Conservation (phyloP, 2,329 filamentous ascomycete species). For the Colletotrichum lentis region DNA sequence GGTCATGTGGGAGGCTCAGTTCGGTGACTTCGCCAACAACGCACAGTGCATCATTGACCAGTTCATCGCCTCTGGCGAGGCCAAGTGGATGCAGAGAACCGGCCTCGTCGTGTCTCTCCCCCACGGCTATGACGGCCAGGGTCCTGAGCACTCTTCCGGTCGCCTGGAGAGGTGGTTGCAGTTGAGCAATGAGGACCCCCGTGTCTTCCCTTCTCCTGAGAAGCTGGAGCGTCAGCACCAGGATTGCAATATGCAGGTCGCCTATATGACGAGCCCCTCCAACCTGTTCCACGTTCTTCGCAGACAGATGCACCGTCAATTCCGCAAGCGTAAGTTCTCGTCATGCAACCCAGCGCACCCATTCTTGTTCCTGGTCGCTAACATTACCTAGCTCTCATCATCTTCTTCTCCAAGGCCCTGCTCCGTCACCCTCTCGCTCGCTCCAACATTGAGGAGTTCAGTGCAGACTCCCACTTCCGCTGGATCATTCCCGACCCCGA, state of each 20-base stretch:
- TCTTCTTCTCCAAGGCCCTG: slow-evolving; percentile 98
- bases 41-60: slow-evolving; percentile 99
- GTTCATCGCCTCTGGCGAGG: slow-evolving; percentile 96
- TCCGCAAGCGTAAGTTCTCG: slow-evolving; percentile 87
- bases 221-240: slow-evolving; percentile 97
- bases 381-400: slow-evolving; percentile 74
- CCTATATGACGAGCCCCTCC: slow-evolving; percentile 93
- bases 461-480: slow-evolving; percentile 88
- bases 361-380: slow-evolving; percentile 38
- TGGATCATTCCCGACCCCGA: slow-evolving; percentile 95
- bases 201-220: slow-evolving; percentile 85
- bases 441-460: slow-evolving; percentile 90
- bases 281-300: slow-evolving; percentile 97
- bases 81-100: slow-evolving; percentile 98
- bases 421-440: slow-evolving; percentile 93
- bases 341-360: slow-evolving; percentile 8
- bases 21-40: slow-evolving; percentile 99
- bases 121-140: slow-evolving; percentile 97
- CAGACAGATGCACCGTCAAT: slow-evolving; percentile 98
- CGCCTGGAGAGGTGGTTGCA: slow-evolving; percentile 97
- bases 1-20: slow-evolving; percentile 99
- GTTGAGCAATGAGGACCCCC: slow-evolving; percentile 95
- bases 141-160: slow-evolving; percentile 96
- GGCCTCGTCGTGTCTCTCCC: slow-evolving; percentile 95
- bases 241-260: slow-evolving; percentile 99